Evolutionary conservation across 2,329 filamentous ascomycete genomes (phyloP), one percentile per base, ranked within the genome.

Genomic region (Achaetomium macrosporum): DNA sequence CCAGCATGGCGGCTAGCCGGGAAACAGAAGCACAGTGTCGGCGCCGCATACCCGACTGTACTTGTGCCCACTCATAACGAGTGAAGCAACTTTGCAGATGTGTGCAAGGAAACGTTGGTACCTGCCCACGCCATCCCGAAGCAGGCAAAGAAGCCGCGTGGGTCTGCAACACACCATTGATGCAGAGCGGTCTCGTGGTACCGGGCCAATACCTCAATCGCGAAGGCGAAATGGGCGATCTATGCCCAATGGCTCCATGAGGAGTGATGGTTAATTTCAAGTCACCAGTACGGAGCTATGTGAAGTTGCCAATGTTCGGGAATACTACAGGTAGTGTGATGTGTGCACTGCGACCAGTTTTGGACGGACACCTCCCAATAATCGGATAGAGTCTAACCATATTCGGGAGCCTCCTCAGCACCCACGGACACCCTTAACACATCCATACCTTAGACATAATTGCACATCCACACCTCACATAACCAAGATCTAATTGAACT

Each of bases 151-250:
- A 49, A 50, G 51, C 37, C 45, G 42, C 41, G 46, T 33, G 47
- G 56, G 52, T 37, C 48, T 57, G 54, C 58, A 52, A 58, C 58
- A 53, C 58, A 53, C 51, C 53, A 53, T 56, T 31, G 53, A 46
- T 47, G 51, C 42, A 47, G 44, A 47, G 49, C 42, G 42, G 59
- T 61, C 50, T 41, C 47, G 37, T 51, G 55, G 57, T 56, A 61
- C 59, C 55, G 50, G 56, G n/a, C 42, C 39, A 57, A 56, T 57
- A 57, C 58, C 54, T 61, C 48, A 39, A 57, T 55, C 44, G 45
- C 53, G 57, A 49, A 59, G 44, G 52, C 42, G 39, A 39, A 44
- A 36, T 39, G 49, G 53, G 49, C 47, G 53, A 61, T 61, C 55
- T 37, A 35, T 51, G 42, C 46, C 41, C 50, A 35, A 47, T 39